Evolutionary conservation across 352 stramenopile species (phyloP).

Genomic region (Globisporangium spinosum): DNA sequence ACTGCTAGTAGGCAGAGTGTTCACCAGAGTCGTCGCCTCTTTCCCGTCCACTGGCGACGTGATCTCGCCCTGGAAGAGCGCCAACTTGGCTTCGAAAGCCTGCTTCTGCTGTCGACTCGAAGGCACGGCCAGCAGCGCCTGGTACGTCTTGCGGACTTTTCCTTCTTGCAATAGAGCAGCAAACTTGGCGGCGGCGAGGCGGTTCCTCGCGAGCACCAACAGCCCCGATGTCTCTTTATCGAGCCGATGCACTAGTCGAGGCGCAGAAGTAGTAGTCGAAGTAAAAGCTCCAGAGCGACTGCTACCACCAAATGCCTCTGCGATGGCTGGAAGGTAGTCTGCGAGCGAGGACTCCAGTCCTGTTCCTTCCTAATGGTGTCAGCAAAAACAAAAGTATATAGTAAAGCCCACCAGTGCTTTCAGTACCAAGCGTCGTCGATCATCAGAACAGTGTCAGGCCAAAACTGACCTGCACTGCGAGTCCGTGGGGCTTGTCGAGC

Average conservation of each 20-base stretch:
- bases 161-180: constrained; percentile 36
- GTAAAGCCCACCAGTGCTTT: neutral
- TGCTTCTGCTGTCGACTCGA: constrained; percentile 17
- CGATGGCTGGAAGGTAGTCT: constrained; percentile 41
- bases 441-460: neutral
- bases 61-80: constrained; percentile 23
- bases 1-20: constrained; percentile 1
- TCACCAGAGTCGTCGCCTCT: constrained; percentile 36
- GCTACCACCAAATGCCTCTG: neutral
- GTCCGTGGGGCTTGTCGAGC: constrained; percentile 65
- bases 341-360: constrained; percentile 39
- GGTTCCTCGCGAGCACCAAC: constrained; percentile 60
- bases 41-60: constrained; percentile 43
- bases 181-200: constrained; percentile 62
- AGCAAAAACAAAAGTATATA: neutral
- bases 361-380: constrained; percentile 33
- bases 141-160: constrained; percentile 56
- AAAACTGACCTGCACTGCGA: constrained; percentile 45
- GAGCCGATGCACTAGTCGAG: constrained; percentile 61
- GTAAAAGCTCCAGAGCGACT: neutral
- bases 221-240: constrained; percentile 70
- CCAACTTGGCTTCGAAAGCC: constrained; percentile 20
- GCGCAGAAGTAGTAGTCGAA: constrained; percentile 5
- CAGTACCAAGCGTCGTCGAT: neutral
- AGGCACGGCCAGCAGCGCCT: constrained; percentile 36